Evolutionary conservation across 2,329 filamentous ascomycete genomes (phyloP), one percentile per base, ranked within the genome.

Genomic region (Nakataea oryzae): DNA sequence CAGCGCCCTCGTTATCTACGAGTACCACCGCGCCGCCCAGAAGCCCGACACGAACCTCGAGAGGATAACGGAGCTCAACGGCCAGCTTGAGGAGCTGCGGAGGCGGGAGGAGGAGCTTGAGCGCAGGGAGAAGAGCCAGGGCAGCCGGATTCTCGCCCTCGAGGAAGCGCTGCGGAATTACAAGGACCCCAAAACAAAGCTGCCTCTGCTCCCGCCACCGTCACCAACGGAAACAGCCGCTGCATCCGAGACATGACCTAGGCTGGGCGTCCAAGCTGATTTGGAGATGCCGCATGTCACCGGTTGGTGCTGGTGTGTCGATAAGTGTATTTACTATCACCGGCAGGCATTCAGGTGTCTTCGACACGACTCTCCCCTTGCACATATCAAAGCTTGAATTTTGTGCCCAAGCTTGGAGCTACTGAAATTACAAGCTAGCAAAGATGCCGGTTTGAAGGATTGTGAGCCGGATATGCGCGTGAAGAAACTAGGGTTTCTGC

Each of bases 1-100:
- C 8, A 75, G 77, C 17, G 78, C 72, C 26, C 70, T 88, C 59
- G 79, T 88, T 62, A 72, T 86, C 47, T 88, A 84, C 70, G 85
- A 88, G 72, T 86, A 83, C 65, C 81, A 83, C 71, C 81, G 79
- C 66, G 75, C 81, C 9, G 77, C 79, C n/a, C 75, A 78, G 66
- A 88, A 87, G 71, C 84, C 85, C 11, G 85, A 88, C 67, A 66
- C 74, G 61, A 85, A 83, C 67, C 74, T 76, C 56, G 79, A 84
- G 68, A 79, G 74, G 64, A 78, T 86, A 62, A 76, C 79, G 29
- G 79, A 79, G 63, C 74, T 86, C 29, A 74, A 76, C 47, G 68
- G 71, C 58, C 74, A 76, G 62, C 69, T 84, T 14, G 80, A 82
- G 29, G 78, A 81, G 64, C 72, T 86, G 50, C 76, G 76, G 66